phyloP scores from a whole-genome alignment of 495 filamentous ascomycete species.

The Aspergillus wentii region DNA sequence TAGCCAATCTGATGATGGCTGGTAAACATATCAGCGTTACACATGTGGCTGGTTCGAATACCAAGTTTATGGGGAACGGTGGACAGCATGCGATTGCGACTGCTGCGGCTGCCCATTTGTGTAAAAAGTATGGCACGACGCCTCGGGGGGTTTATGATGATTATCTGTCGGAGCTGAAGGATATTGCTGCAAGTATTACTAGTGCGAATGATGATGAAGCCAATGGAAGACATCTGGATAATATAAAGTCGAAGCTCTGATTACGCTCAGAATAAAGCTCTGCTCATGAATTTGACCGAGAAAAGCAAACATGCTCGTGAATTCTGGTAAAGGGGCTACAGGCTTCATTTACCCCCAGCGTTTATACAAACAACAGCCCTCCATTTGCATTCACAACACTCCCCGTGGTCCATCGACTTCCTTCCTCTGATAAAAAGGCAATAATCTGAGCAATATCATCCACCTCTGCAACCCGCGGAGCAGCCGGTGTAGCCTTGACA shows the following conservation, averaged over 20 bases:
- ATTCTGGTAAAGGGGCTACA: too few species aligned
- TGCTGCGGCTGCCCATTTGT: neutral
- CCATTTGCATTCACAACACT: slow-evolving; percentile 54
- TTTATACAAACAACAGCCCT: slow-evolving; percentile 16
- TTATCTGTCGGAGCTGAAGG: neutral
- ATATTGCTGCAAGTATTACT: neutral
- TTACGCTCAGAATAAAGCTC: too few species aligned
- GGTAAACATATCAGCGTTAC: neutral
- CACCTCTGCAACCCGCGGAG: slow-evolving; percentile 44
- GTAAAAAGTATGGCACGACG: neutral
- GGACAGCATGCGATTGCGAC: slow-evolving; percentile 1
- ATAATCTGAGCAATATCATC: slow-evolving; percentile 56
- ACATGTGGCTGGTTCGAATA: neutral
- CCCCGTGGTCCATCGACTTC: slow-evolving; percentile 52
- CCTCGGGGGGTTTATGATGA: neutral
- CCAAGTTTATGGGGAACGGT: slow-evolving; percentile 1
- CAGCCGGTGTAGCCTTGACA: slow-evolving; percentile 28
- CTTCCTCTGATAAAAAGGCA: slow-evolving; percentile 43
- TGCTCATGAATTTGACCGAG: too few species aligned
- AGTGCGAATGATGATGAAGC: neutral
- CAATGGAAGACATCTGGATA: too few species aligned
- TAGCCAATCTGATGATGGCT: neutral
- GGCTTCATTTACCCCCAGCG: neutral
- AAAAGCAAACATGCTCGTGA: too few species aligned
- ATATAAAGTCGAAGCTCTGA: neutral